A percentile compares a stretch with the other conserved stretches of the same genome.
Evolutionary conservation across 1,284 basidiomycete species (phyloP).

Genomic region (Hymenochaete sp.): DNA sequence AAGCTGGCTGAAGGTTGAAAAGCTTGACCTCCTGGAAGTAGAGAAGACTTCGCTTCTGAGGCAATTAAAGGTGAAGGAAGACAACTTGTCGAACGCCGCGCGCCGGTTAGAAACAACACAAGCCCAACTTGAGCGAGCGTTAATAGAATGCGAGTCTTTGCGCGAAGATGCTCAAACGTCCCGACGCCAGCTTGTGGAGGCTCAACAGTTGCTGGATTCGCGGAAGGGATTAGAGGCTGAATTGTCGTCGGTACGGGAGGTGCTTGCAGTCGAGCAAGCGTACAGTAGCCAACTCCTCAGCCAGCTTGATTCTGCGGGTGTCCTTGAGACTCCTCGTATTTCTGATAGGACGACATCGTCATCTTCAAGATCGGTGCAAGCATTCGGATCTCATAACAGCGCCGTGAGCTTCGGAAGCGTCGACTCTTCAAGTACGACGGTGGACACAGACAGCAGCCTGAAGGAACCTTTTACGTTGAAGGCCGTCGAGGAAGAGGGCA

Average conservation of each 20-base stretch:
- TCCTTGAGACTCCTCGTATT: slow-evolving; percentile 14
- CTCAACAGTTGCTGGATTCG: slow-evolving; percentile 26
- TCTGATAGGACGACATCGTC: slow-evolving; percentile 3
- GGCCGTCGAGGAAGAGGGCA: slow-evolving; percentile 50
- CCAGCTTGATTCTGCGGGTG: slow-evolving; percentile 13
- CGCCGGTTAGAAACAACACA: slow-evolving; percentile 38
- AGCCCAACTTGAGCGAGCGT: slow-evolving; percentile 26
- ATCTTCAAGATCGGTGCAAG: not conserved
- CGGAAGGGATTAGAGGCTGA: slow-evolving; percentile 26
- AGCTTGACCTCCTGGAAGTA: slow-evolving; percentile 50
- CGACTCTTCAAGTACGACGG: slow-evolving; percentile 52
- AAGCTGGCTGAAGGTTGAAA: slow-evolving; percentile 66
- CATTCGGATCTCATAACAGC: slow-evolving; percentile 25
- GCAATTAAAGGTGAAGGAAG: slow-evolving; percentile 12
- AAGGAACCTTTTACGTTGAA: slow-evolving; percentile 41
- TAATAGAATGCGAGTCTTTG: slow-evolving; percentile 28
- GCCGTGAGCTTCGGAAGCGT: slow-evolving; percentile 52
- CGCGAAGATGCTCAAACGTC: slow-evolving; percentile 27
- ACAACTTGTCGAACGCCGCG: slow-evolving; percentile 27
- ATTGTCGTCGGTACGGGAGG: slow-evolving; percentile 12
- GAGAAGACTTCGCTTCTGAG: slow-evolving; percentile 37
- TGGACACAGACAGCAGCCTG: slow-evolving; percentile 50
- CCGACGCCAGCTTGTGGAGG: slow-evolving; percentile 26
- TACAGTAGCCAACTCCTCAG: slow-evolving; percentile 9
- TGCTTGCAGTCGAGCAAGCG: slow-evolving; percentile 7